Conservation (phyloP, 305 asterid species). For the Fraxinus baroniana region DNA sequence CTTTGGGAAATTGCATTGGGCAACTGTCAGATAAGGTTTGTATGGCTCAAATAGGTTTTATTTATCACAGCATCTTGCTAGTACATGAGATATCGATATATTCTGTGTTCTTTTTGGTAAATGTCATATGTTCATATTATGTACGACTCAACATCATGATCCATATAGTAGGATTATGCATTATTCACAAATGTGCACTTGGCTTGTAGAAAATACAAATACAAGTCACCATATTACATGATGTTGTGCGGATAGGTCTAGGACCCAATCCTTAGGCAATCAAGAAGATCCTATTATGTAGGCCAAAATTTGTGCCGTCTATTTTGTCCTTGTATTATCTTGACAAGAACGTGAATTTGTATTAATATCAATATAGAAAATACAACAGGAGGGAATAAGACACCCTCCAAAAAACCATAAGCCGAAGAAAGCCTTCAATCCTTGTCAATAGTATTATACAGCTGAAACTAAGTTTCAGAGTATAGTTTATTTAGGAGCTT, state of each 20-base stretch:
- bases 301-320: not conserved
- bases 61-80: not conserved
- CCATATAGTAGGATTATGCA: not conserved
- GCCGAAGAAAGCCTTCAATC: not conserved
- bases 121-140: not conserved
- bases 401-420: not conserved
- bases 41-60: constrained; percentile 13
- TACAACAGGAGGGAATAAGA: not conserved
- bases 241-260: not conserved
- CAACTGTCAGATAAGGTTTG: constrained; percentile 45
- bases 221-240: not conserved
- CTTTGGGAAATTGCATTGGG: constrained; percentile 45
- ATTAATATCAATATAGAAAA: not conserved
- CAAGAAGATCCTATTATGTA: not conserved
- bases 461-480: not conserved
- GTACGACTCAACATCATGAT: not conserved
- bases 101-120: not conserved
- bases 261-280: not conserved
- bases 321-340: not conserved
- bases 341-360: not conserved
- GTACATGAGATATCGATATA: not conserved
- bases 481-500: not conserved
- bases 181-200: not conserved
- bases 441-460: not conserved
- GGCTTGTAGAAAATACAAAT: not conserved